Percentiles rank a stretch among this genome's conserved stretches.
Conservation (phyloP, 2,329 filamentous ascomycete species). For the Tolypocladium cylindrosporum region DNA sequence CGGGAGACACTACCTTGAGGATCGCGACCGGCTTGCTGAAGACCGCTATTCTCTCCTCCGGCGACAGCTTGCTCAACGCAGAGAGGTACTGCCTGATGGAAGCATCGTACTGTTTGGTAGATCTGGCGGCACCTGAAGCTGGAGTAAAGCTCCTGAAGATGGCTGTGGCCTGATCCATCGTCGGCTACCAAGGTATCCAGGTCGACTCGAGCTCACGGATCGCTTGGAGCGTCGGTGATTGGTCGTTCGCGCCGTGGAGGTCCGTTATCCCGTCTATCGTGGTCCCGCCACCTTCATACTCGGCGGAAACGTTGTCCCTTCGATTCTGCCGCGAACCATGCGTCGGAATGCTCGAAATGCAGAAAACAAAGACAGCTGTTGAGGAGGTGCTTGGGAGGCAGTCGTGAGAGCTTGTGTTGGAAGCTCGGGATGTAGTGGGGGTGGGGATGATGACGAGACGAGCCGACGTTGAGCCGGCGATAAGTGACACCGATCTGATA, state of each 20-base stretch:
- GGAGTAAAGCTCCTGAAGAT: slow-evolving; percentile 33
- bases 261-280: not conserved
- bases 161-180: slow-evolving; percentile 18
- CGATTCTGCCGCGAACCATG: not conserved
- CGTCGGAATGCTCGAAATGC: not conserved
- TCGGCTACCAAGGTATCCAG: slow-evolving; percentile 3
- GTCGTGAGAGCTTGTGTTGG: not conserved
- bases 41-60: slow-evolving; percentile 21
- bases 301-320: not conserved
- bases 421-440: not conserved
- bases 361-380: not conserved
- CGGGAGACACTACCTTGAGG: slow-evolving; percentile 24
- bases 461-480: slow-evolving; percentile 1
- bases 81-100: slow-evolving; percentile 26
- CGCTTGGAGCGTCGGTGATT: not conserved
- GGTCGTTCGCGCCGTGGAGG: not conserved
- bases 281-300: not conserved
- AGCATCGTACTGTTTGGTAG: slow-evolving; percentile 26
- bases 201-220: not conserved
- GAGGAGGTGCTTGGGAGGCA: not conserved
- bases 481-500: not conserved
- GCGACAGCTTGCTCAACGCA: slow-evolving; percentile 26
- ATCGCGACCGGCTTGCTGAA: slow-evolving; percentile 23
- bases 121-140: slow-evolving; percentile 13
- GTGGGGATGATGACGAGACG: not conserved